Evolutionary conservation across 257 asterid genomes (phyloP), one percentile per base, ranked within the genome.

Genomic region (Cynanchum wilfordii): DNA sequence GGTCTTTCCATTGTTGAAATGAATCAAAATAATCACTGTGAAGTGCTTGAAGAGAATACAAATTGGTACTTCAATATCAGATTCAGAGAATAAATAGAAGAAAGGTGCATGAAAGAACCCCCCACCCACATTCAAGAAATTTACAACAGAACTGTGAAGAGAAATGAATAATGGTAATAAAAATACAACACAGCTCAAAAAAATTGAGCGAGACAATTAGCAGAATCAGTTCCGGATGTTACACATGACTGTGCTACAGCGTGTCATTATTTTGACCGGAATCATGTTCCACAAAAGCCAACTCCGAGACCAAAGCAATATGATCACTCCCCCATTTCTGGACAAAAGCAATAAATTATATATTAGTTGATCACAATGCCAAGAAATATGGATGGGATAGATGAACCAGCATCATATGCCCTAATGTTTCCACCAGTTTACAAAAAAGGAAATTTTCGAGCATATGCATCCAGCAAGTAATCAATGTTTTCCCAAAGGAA

Each of bases 301-400:
- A 84, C 80, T 93, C 96, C 3, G 96, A 86, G 68, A 89, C 98
- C 87, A 93, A 77, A 17, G 98, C 98, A 70, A 93, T 85, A 87
- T 93, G 98, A 81, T 93, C 98, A 65, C 98, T 93, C 75, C 97
- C 98, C 98, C 98, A 93, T 86, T 93, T 93, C 98, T 93, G 96
- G 20, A 86, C 44, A 67, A 51, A 71, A 56, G 51, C 60, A 75
- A 74, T 30, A 59, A 56, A 75, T 66, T 54, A 25, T 44, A 40
- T 40, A 30, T 55, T 42, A 56, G 60, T 5, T 12, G 16, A 68
- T 25, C 44, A 38, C 8, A 45, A 49, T 49, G 22, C 13, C 27
- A 68, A 4, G 55, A 42, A 13, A 66, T 66, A 66, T 38, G 2
- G 30, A 65, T 38, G 19, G 33, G 30, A n/a, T 11, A 10, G 62